These are phyloP conservation scores for Brettanomyces bruxellensis DNA, from an alignment of 805 yeast species.

Conservation along the genomic window DNA sequence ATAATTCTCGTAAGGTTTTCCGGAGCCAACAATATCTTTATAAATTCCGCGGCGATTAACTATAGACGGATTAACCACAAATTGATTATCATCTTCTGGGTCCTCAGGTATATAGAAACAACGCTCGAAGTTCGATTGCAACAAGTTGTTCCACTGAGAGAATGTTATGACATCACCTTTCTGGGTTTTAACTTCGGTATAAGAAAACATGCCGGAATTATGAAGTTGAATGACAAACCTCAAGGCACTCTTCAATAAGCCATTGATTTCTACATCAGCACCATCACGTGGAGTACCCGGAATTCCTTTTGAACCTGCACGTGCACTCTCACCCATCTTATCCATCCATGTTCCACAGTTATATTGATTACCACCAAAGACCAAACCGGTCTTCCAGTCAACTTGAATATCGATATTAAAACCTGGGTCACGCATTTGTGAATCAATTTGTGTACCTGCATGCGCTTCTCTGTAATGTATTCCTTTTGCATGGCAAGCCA, in stretches of 20 bases:
- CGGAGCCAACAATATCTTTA: conserved; percentile 74
- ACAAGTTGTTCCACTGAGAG: conserved; percentile 60
- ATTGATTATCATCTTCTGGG: conserved; percentile 50
- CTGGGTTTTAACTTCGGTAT: conserved; percentile 45
- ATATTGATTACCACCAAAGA: conserved; percentile 84
- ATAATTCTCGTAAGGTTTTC: conserved; percentile 88
- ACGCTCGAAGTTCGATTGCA: conserved; percentile 69
- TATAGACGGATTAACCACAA: conserved; percentile 50
- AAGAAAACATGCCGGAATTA: conserved; percentile 44
- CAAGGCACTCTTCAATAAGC: conserved; percentile 73
- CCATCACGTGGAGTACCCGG: conserved; percentile 99
- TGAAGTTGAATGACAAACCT: conserved; percentile 66
- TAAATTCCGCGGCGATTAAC: conserved; percentile 90
- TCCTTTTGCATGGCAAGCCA: conserved; percentile 84
- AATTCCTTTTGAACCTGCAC: conserved; percentile 77
- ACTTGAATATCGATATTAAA: conserved; percentile 74
- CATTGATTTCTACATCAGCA: conserved; percentile 89
- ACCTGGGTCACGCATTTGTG: conserved; percentile 89
- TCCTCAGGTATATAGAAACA: conserved; percentile 69
- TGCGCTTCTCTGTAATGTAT: conserved; percentile 87
- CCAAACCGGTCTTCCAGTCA: conserved; percentile 84
- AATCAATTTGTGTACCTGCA: conserved; percentile 82
- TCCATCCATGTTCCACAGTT: conserved; percentile 99
- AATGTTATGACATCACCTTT: conserved; percentile 52
- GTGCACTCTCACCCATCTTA: conserved; percentile 92